These are phyloP conservation scores for Myrica gale DNA, from an alignment of 306 rosid genomes.

Conservation along the genomic window DNA sequence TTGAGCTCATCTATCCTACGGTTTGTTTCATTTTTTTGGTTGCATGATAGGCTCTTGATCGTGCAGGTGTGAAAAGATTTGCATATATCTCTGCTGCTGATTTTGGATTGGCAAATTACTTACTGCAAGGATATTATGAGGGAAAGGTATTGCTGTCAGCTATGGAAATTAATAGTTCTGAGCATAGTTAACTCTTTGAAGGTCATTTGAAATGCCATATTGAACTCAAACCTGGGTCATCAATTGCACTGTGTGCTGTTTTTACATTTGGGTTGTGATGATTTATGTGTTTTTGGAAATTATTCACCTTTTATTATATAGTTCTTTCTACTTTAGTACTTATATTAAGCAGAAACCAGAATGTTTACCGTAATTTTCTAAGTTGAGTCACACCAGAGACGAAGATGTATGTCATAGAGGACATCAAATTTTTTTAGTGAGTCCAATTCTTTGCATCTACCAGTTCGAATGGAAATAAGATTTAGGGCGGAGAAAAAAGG, in stretches of 20 bases:
- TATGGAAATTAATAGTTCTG: conserved; percentile 17
- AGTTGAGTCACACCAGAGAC: background rate
- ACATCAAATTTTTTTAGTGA: background rate
- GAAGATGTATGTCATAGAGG: background rate
- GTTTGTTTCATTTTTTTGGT: conserved; percentile 9
- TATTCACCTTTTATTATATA: background rate
- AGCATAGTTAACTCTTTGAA: background rate
- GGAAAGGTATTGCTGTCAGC: conserved; percentile 70
- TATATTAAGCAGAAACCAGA: background rate
- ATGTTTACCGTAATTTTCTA: background rate
- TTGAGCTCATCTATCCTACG: background rate
- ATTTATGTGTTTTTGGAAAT: background rate
- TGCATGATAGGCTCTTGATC: conserved; percentile 21
- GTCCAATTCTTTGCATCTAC: background rate
- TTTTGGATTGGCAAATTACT: conserved; percentile 76
- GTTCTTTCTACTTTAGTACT: background rate
- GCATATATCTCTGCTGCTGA: conserved; percentile 94
- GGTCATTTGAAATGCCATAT: background rate
- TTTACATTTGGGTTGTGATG: background rate
- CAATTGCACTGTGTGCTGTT: background rate
- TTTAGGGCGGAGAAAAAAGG: too few relatives aligned
- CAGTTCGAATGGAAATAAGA: background rate
- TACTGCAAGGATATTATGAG: conserved; percentile 79
- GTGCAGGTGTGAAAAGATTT: conserved; percentile 87
- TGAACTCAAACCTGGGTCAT: background rate